Base-by-base conservation (phyloP, 352 stramenopile species). In the Globisporangium barbulae region DNA sequence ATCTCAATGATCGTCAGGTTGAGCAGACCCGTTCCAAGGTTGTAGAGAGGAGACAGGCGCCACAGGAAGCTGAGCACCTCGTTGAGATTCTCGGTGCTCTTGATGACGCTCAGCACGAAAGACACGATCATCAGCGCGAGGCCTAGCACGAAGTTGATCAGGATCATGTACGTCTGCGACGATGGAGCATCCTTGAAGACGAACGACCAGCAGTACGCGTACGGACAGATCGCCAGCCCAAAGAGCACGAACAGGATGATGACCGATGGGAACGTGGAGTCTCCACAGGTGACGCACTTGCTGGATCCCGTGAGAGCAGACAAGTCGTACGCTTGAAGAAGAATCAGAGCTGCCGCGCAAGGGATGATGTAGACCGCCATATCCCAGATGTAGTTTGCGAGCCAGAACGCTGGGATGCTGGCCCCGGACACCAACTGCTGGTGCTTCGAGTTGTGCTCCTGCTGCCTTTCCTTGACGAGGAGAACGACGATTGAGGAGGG, bases 351-450 rank as follows among this genome's bases (percentile, higher is more conserved):
- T 15, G 72, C 68, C 0, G 61, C 57, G 47, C 74, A 73, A 22
- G 85, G 77, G 0, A 98, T 69, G 44, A 96, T 59, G 76, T 98
- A 98, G 25, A 89, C 91, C 10, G 91, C 53, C 48, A 97, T 66
- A 64, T 99, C 94, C 83, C 91, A 98, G 15, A 94, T 52, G 65
- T 91, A 98, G 37, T 97, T 99, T 15, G 93, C 93, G 17, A 98
- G 50, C 97, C 97, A 99, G 67, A 99, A 99, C 0, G 93, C 89
- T 0, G 68, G 73, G 6, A 98, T 74, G 53, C 84, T 86, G 10
- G 98, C 95, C 5, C 97, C 97, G 10, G 89, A 96, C 15, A 99
- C 94, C 65, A 82, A 88, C 67, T 98, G 92, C 70, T 98, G 88
- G 77, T 99, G 97, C 72, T 99, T 99, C 3, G 94, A 93, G 71